Evolutionary conservation across 2,329 filamentous ascomycete species (phyloP).

Genomic region (Xylariaceae sp.): DNA sequence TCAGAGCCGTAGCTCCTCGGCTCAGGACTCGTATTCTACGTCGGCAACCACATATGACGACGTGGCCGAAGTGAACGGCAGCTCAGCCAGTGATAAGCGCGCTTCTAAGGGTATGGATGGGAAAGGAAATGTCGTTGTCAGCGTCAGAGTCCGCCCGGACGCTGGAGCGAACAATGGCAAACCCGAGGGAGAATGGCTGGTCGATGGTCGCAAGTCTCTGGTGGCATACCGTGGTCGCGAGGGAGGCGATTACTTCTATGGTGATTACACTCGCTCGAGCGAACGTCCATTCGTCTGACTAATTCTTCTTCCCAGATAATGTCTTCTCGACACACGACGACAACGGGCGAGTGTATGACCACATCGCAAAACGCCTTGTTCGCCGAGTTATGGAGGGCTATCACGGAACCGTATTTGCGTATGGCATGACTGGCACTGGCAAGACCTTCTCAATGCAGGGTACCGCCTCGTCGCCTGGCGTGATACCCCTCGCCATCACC

Average conservation of each 20-base stretch:
- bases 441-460: slow-evolving; percentile 99
- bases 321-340: slow-evolving; percentile 92
- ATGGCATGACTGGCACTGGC: slow-evolving; percentile 97
- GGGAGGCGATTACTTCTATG: slow-evolving; percentile 86
- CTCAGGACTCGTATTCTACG: slow-evolving; percentile 86
- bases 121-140: slow-evolving; percentile 94
- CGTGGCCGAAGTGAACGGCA: slow-evolving; percentile 45
- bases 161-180: slow-evolving; percentile 50
- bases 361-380: slow-evolving; percentile 86
- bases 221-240: slow-evolving; percentile 83
- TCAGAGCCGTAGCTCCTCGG: slow-evolving; percentile 85
- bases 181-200: slow-evolving; percentile 79
- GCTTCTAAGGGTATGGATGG: slow-evolving; percentile 52
- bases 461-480: slow-evolving; percentile 87
- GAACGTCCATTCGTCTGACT: not conserved
- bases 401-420: slow-evolving; percentile 95
- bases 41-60: slow-evolving; percentile 87
- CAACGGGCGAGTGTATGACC: slow-evolving; percentile 91
- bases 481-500: slow-evolving; percentile 94
- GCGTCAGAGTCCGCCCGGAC: slow-evolving; percentile 87
- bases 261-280: slow-evolving; percentile 40
- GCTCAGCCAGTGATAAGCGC: slow-evolving; percentile 35
- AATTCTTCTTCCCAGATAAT: slow-evolving; percentile 59
- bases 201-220: slow-evolving; percentile 75
- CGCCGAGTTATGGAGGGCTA: slow-evolving; percentile 98